Base-by-base conservation (phyloP, 2,329 filamentous ascomycete genomes). In the Hypoxylon sp. region DNA sequence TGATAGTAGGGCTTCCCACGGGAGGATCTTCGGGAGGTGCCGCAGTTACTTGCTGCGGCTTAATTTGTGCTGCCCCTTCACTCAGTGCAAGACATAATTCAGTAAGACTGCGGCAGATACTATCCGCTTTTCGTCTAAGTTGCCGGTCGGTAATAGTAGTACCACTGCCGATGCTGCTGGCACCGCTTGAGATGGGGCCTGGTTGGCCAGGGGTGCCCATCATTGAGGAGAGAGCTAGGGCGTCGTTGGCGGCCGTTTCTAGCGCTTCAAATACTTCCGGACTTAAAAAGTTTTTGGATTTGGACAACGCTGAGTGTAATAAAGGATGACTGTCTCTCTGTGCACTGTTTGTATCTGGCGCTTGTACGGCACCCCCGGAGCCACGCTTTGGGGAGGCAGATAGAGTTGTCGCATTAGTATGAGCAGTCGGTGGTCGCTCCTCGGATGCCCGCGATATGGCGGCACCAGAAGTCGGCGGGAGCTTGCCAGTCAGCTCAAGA, bases 81-180 rank as follows among this genome's bases (percentile, higher is more conserved):
- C 90, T 90, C 59, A 99, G 83, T 0, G 94, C 92, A 62, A 99
- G 87, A 77, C 94, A 97, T 5, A 99, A 85, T 79, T 99, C 96
- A 0, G 95, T 98, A 71, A 99, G 82, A 76, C 92, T 96, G 59
- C 95, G 91, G 78, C 96, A 98, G 77, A 99, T 90, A 76, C 92
- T 94, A 77, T 99, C 95, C 29, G 94, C 93, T 80, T 97, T 98
- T 69, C 95, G 90, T 53, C 94, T 90, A 14, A 97, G 85, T 77
- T 97, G 93, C 55, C 96, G 89, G 78, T 99, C 95, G 0, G 92
- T 91, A 10, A 90, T 81, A 0, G 84, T 84, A 11, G 82, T 80
- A 24, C 76, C 74, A 51, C 75, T 80, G 31, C 90, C 88, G 64
- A 90, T 87, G 55, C 86, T 84, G 74, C 90, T 91, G 11, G 88